Percentiles rank a stretch among this genome's conserved stretches.
Conservation (phyloP, 2,329 filamentous ascomycete species). For the Colletotrichum endophyticum region DNA sequence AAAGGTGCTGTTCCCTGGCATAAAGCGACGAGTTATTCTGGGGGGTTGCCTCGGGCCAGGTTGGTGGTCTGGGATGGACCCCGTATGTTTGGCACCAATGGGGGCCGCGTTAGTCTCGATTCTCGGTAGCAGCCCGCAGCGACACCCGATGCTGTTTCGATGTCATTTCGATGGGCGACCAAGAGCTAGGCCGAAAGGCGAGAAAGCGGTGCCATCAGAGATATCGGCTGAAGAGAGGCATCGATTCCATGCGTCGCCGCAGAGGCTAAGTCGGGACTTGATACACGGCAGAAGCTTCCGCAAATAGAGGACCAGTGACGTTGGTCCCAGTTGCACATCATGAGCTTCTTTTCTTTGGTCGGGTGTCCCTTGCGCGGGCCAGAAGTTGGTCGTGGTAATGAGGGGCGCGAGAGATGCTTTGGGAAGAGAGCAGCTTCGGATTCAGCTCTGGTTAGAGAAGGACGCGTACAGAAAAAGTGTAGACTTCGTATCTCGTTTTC, state of each 20-base stretch:
- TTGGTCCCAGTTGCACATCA: not conserved
- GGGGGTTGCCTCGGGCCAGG: not conserved
- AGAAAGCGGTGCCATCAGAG: not conserved
- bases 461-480: constrained; percentile 4
- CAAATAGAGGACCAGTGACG: not conserved
- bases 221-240: not conserved
- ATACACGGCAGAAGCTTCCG: not conserved
- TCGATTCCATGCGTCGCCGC: not conserved
- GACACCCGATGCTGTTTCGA: not conserved
- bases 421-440: constrained; percentile 3
- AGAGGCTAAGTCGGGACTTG: not conserved
- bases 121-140: constrained; percentile 3
- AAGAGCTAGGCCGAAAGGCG: not conserved
- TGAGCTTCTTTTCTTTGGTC: not conserved
- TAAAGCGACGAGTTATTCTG: not conserved
- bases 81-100: not conserved
- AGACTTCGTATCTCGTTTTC: not conserved
- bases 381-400: not conserved
- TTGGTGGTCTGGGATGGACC: not conserved
- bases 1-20: not conserved
- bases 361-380: not conserved
- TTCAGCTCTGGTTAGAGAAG: constrained; percentile 11
- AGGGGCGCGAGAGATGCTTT: not conserved
- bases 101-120: constrained; percentile 6
- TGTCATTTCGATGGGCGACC: not conserved